These are phyloP conservation scores for Deakozyma indianensis DNA, from an alignment of 805 yeast species.

Conservation along the genomic window DNA sequence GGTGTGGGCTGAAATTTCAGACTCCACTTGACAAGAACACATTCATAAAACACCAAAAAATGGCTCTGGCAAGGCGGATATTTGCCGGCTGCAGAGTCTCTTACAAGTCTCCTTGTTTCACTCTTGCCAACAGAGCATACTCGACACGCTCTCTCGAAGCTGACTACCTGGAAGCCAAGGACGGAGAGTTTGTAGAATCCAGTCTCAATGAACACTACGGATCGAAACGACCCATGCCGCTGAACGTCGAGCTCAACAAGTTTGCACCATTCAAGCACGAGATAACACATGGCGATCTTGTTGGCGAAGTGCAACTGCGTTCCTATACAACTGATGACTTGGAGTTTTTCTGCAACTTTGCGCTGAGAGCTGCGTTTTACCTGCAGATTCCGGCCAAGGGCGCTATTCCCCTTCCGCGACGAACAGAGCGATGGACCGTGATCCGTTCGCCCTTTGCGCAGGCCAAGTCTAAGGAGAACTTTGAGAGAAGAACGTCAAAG, in stretches of 20 bases:
- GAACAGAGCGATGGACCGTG: constrained; percentile 83
- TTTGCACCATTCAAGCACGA: constrained; percentile 65
- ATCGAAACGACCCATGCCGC: constrained; percentile 49
- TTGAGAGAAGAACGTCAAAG: constrained; percentile 72
- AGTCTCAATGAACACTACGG: not conserved
- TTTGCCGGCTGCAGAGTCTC: no score
- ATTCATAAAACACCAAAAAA: no score
- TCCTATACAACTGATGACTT: constrained; percentile 51
- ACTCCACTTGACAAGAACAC: no score
- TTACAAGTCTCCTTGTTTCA: no score
- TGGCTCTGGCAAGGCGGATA: no score
- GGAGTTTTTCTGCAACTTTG: constrained; percentile 70
- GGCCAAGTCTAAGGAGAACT: constrained; percentile 89
- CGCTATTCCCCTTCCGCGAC: constrained; percentile 51
- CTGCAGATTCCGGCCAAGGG: constrained; percentile 78
- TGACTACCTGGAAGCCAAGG: no score
- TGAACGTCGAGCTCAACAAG: constrained; percentile 68
- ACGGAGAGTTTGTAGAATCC: not conserved
- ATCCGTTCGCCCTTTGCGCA: constrained; percentile 87
- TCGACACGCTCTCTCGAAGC: no score
- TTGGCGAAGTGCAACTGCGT: constrained; percentile 62
- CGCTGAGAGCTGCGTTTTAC: constrained; percentile 79
- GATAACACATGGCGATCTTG: constrained; percentile 55
- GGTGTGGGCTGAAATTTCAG: no score
- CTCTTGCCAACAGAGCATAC: no score